Percentiles rank a stretch among this genome's conserved stretches.
Conservation (phyloP, 1,139 yeast species). For the Yamadazyma taylorii region DNA sequence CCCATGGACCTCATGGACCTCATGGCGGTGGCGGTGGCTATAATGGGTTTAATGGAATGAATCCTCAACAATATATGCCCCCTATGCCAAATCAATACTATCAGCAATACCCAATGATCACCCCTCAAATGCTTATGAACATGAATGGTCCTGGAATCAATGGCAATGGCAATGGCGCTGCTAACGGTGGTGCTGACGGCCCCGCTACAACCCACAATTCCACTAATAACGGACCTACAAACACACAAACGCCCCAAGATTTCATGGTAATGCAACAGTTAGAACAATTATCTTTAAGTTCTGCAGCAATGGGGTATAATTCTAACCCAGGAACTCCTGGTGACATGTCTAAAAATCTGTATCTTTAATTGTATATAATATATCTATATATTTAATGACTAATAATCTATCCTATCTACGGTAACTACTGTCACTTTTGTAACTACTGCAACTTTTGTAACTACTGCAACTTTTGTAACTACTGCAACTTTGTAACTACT, state of each 20-base stretch:
- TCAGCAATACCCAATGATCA: conserved; percentile 3
- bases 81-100: conserved; percentile 3
- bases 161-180: too few species aligned
- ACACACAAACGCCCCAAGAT: conserved; percentile 13
- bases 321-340: conserved; percentile 47
- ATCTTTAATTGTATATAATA: conserved; percentile 5
- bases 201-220: neutral
- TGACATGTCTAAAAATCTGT: conserved; percentile 11
- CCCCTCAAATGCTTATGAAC: conserved; percentile 7
- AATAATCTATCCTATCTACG: neutral
- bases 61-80: neutral
- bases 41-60: too few species aligned
- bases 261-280: conserved; percentile 45
- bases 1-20: neutral
- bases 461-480: too few species aligned
- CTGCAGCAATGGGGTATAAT: conserved; percentile 51
- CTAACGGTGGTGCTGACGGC: too few species aligned
- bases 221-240: conserved; percentile 3
- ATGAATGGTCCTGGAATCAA: neutral
- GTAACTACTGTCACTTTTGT: too few species aligned
- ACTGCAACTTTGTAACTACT: too few species aligned
- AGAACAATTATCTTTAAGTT: conserved; percentile 48
- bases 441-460: too few species aligned
- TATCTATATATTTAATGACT: neutral
- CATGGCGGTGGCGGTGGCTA: neutral